These are phyloP conservation scores for Herpetomonas samuelpessoai DNA, from an alignment of 208 protist species.

Conservation along the genomic window DNA sequence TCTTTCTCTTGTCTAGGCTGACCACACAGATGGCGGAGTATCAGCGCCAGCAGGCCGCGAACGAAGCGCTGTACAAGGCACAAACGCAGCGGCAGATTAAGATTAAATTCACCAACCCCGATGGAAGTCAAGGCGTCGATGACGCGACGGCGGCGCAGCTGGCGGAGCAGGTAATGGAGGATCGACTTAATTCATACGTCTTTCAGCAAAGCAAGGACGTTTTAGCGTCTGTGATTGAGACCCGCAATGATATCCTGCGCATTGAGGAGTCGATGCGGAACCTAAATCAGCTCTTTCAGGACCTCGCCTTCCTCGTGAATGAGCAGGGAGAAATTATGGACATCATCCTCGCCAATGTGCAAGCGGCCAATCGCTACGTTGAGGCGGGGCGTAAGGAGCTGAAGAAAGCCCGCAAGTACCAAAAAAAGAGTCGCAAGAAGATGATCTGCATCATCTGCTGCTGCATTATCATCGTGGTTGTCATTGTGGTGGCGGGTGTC, in stretches of 20 bases:
- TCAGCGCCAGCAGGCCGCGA: slow-evolving; percentile 52
- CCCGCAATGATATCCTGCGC: slow-evolving; percentile 85
- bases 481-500: slow-evolving; percentile 50
- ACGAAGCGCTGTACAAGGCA: slow-evolving; percentile 65
- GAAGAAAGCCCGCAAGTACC: slow-evolving; percentile 73
- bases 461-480: slow-evolving; percentile 31
- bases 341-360: slow-evolving; percentile 79
- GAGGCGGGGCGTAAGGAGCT: slow-evolving; percentile 62
- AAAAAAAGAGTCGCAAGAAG: slow-evolving; percentile 78
- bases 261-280: slow-evolving; percentile 88
- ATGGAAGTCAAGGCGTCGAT: slow-evolving; percentile 63
- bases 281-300: slow-evolving; percentile 88
- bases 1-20: slow-evolving; percentile 49
- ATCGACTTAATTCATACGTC: slow-evolving; percentile 71
- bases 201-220: slow-evolving; percentile 90
- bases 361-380: slow-evolving; percentile 48
- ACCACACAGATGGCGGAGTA: slow-evolving; percentile 53
- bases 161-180: slow-evolving; percentile 77
- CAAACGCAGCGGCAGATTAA: slow-evolving; percentile 91
- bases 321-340: slow-evolving; percentile 89
- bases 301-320: slow-evolving; percentile 85
- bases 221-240: slow-evolving; percentile 81
- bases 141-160: slow-evolving; percentile 67
- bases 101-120: slow-evolving; percentile 84
- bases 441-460: slow-evolving; percentile 60